These are phyloP conservation scores for Immersiella caudata DNA, from an alignment of 495 filamentous ascomycete species.

Conservation along the genomic window DNA sequence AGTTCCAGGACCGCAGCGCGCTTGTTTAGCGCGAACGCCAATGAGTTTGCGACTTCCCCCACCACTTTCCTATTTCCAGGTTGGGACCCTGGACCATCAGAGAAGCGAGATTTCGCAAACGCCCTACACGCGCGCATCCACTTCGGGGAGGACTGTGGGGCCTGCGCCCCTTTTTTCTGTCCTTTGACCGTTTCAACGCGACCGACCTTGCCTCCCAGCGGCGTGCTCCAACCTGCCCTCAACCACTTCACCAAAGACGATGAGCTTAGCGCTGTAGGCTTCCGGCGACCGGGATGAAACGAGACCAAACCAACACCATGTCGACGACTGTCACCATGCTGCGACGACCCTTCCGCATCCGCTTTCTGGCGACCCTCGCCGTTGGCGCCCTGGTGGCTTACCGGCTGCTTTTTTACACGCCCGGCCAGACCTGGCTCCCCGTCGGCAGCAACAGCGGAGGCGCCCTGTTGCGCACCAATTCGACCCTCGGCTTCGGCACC, in stretches of 20 bases:
- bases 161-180: conserved; percentile 3
- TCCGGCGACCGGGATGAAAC: not conserved
- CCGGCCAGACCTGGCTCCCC: conserved; percentile 14
- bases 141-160: not conserved
- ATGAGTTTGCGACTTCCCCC: not conserved
- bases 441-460: not conserved
- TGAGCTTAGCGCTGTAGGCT: conserved; percentile 1
- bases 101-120: conserved; percentile 8
- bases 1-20: not conserved
- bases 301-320: conserved; percentile 15
- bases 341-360: conserved; percentile 18
- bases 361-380: conserved; percentile 15
- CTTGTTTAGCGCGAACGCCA: not conserved
- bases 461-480: conserved; percentile 21
- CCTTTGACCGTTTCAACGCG: not conserved
- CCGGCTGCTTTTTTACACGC: conserved; percentile 20
- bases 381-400: conserved; percentile 15
- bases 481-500: conserved; percentile 39
- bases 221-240: not conserved
- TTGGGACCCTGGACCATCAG: not conserved
- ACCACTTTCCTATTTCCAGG: not conserved
- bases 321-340: conserved; percentile 14
- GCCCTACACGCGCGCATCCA: not conserved
- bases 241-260: not conserved
- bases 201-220: not conserved